Conservation (phyloP, 768 basidiomycete genomes). For the Calocybe indica region DNA sequence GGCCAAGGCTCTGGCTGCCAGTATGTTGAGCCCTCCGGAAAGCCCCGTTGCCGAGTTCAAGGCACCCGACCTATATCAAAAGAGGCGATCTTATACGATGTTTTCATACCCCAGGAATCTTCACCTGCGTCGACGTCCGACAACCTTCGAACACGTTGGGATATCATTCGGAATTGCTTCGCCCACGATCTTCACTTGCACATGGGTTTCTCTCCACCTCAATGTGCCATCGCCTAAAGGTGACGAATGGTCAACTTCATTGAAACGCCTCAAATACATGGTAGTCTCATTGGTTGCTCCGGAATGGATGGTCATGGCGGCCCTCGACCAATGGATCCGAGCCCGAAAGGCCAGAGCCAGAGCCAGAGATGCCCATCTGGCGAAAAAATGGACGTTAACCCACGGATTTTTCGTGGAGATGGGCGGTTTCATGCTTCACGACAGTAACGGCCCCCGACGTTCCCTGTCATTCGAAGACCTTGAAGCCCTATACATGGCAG, state of each 20-base stretch:
- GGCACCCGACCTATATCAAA: too few species aligned
- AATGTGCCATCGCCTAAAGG: slow-evolving; percentile 1
- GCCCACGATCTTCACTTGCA: slow-evolving; percentile 5
- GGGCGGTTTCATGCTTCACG: slow-evolving; percentile 6
- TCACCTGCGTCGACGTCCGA: too few species aligned
- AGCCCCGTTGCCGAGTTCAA: slow-evolving; percentile 27
- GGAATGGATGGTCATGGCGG: slow-evolving; percentile 6
- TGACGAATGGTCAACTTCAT: neutral
- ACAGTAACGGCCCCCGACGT: neutral
- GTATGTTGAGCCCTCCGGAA: slow-evolving; percentile 38
- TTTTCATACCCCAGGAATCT: too few species aligned
- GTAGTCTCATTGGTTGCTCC: too few species aligned
- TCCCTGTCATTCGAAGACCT: neutral
- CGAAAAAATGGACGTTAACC: slow-evolving; percentile 1
- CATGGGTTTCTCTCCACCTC: slow-evolving; percentile 7
- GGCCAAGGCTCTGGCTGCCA: slow-evolving; percentile 48
- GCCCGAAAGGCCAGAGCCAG: neutral
- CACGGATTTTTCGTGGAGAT: slow-evolving; percentile 7
- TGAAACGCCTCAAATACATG: too few species aligned
- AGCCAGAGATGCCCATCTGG: neutral
- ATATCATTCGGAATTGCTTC: slow-evolving; percentile 19
- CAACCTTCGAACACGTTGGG: too few species aligned
- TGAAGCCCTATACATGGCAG: neutral
- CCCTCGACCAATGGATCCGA: slow-evolving; percentile 7
- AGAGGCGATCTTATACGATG: too few species aligned